phyloP scores from a whole-genome alignment of 1,284 basidiomycete genomes.

The Lentinula novae-zelandiae region DNA sequence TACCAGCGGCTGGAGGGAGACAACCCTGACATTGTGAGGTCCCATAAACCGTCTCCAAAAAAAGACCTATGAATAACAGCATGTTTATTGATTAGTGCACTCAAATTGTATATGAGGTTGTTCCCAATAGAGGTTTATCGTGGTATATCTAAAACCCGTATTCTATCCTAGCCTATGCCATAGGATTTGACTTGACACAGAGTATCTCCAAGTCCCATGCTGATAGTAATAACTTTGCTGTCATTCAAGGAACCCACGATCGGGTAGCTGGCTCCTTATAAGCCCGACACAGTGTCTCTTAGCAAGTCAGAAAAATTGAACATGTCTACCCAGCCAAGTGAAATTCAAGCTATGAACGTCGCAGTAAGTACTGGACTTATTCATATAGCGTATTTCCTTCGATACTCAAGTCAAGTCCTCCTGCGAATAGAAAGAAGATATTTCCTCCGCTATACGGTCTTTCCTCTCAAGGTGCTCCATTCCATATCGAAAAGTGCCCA shows the following conservation, averaged over 20 bases:
- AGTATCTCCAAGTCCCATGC: not conserved
- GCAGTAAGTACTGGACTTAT: not conserved
- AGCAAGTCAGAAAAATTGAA: not conserved
- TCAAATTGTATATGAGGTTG: no score
- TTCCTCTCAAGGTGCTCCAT: constrained; percentile 1
- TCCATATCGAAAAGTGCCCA: not conserved
- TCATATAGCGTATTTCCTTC: not conserved
- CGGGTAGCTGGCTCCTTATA: not conserved
- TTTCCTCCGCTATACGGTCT: not conserved
- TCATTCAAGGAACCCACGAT: not conserved
- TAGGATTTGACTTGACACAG: not conserved
- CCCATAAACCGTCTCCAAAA: no score
- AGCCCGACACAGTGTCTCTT: not conserved
- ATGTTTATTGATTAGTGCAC: no score
- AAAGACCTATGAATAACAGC: no score
- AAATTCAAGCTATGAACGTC: not conserved
- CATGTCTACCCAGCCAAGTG: not conserved
- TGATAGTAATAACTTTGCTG: not conserved
- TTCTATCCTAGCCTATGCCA: not conserved
- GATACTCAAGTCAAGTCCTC: not conserved
- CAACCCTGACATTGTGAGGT: no score
- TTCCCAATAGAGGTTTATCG: no score
- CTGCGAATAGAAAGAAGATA: not conserved
- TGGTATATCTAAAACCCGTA: not conserved
- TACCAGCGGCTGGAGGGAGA: no score